phyloP scores from a whole-genome alignment of 371 early-diverging fungal species.

The Haplosporangium sp. region DNA sequence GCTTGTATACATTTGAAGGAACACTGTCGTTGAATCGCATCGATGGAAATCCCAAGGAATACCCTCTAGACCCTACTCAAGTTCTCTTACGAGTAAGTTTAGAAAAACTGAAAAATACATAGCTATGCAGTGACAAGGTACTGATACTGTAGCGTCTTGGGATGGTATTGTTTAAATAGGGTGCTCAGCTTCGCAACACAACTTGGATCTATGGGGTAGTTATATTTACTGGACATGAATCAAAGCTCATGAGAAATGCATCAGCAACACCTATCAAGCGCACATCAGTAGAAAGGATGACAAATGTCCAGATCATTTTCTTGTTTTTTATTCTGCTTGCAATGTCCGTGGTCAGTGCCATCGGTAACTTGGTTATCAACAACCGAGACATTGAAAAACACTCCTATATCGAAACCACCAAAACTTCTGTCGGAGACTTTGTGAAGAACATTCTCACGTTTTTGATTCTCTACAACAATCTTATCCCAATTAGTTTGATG shows the following conservation, averaged over 20 bases:
- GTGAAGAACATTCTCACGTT: slow-evolving; percentile 86
- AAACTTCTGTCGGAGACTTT: slow-evolving; percentile 62
- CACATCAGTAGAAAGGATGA: slow-evolving; percentile 84
- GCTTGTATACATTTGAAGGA: slow-evolving; percentile 89
- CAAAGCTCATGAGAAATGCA: slow-evolving; percentile 90
- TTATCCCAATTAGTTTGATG: slow-evolving; percentile 94
- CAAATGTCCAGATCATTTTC: slow-evolving; percentile 93
- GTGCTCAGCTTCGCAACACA: slow-evolving; percentile 88
- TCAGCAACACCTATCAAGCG: slow-evolving; percentile 85
- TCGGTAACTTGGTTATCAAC: slow-evolving; percentile 75
- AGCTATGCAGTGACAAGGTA: neutral
- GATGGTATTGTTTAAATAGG: slow-evolving; percentile 43
- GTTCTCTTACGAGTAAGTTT: slow-evolving; percentile 73
- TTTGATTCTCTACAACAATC: slow-evolving; percentile 89
- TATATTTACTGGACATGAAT: slow-evolving; percentile 92
- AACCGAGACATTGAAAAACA: slow-evolving; percentile 57
- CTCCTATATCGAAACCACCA: slow-evolving; percentile 34
- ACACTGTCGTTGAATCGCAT: slow-evolving; percentile 63
- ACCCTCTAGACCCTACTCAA: slow-evolving; percentile 86
- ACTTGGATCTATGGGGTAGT: slow-evolving; percentile 88
- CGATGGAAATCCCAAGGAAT: slow-evolving; percentile 71
- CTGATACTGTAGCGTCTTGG: neutral
- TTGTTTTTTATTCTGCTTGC: slow-evolving; percentile 87
- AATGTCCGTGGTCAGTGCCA: slow-evolving; percentile 89
- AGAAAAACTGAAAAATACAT: neutral